Percentiles rank a stretch among this genome's conserved stretches.
Evolutionary conservation across 2,329 filamentous ascomycete species (phyloP).

Genomic region (Aspergillus luchuensis): DNA sequence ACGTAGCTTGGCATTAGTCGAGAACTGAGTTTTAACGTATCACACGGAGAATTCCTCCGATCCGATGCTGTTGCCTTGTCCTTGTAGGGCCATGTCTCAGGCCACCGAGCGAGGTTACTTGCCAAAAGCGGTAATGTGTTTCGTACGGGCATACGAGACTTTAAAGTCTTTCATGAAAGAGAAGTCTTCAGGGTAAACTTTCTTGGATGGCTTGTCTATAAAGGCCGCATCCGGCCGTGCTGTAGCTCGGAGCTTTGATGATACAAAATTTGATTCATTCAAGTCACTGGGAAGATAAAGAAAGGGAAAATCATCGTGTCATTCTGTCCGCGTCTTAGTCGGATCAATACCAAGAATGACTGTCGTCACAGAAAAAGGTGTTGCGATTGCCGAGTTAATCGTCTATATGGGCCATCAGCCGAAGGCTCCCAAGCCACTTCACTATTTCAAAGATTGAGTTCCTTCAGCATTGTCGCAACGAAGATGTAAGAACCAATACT

Average conservation of each 20-base stretch:
- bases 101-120: neutral
- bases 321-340: neutral
- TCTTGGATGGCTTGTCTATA: neutral
- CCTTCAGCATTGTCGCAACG: neutral
- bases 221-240: neutral
- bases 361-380: neutral
- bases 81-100: too few species aligned
- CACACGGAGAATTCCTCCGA: too few species aligned
- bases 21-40: too few species aligned
- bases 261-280: too few species aligned
- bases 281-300: neutral
- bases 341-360: neutral
- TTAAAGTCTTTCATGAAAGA: neutral
- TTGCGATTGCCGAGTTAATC: constrained; percentile 8
- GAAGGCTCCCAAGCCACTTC: neutral
- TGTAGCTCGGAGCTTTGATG: neutral
- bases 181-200: neutral
- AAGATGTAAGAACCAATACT: neutral
- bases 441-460: neutral
- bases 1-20: too few species aligned
- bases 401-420: neutral
- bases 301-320: neutral
- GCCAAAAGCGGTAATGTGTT: neutral
- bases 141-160: neutral
- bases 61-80: too few species aligned